Base-by-base conservation (phyloP, 352 stramenopile genomes). In the Phytophthora sp. region DNA sequence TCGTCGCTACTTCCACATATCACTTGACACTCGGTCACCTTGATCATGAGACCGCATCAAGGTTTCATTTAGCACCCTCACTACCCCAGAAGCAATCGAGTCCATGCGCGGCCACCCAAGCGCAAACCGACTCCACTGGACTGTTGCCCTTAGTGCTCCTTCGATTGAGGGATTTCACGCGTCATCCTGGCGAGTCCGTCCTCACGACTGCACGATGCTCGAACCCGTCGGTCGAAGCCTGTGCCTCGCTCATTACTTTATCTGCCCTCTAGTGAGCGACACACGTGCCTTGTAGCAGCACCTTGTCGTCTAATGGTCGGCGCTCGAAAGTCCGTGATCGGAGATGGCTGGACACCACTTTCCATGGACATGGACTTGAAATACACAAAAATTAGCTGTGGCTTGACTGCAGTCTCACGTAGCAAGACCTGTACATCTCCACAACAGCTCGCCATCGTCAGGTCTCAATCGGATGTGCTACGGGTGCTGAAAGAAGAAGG, bases 401-500 rank as follows among this genome's bases (percentile, higher is more conserved):
- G 55, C 0, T 23, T 52, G 10, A n/a, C 35, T 12, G 18, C 26
- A 24, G 28, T 13, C 18, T 8, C 37, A n/a, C 13, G n/a, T 3
- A 23, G 30, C 24, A 43, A 6, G 4, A 43, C 31, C 12, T 37
- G 37, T 13, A 58, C 21, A 31, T n/a, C 24, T 7, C 45, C 48
- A 11, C 58, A 57, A 17, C 50, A 66, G 38, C 52, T 73, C 11
- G 58, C 52, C 3, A 28, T 62, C 34, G 65, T 49, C 38, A 54
- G 65, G 2, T 50, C 18, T 37, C 65, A 69, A 28, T 41, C 39
- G 41, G 65, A 74, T 24, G 41, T 74, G 9, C 45, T 74, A 2
- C 65, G 59, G 21, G 53, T 74, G 17, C 41, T 74, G 21, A 65
- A 66, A 17, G 65, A 74, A 12, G 65, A 74, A 64, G 60, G 60